A percentile compares a stretch with the other conserved stretches of the same genome.
These are phyloP conservation scores for Schizochytrium sp. DNA, from an alignment of 108 stramenopile species.

Conservation along the genomic window DNA sequence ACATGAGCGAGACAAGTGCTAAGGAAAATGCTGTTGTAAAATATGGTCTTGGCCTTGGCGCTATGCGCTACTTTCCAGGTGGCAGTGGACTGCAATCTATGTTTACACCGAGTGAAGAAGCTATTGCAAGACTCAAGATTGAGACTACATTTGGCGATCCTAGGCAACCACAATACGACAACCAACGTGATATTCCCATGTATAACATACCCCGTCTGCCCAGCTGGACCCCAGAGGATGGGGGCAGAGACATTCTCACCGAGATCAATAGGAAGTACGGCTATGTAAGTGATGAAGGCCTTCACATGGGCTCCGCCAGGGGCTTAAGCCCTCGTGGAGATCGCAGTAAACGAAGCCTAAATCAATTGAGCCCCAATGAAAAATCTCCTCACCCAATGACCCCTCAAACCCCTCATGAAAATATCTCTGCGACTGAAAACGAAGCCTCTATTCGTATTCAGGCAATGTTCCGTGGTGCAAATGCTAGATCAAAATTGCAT, in stretches of 20 bases:
- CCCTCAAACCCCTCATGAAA: background rate
- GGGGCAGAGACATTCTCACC: background rate
- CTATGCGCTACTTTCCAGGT: background rate
- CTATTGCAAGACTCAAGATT: background rate
- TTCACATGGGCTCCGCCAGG: background rate
- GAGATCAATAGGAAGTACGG: constrained; percentile 22
- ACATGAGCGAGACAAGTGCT: background rate
- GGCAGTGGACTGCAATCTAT: background rate
- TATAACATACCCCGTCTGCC: background rate
- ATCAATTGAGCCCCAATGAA: background rate
- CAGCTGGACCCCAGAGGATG: constrained; percentile 41
- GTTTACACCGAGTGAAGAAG: background rate
- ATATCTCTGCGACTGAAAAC: constrained; percentile 1
- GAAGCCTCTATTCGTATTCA: constrained; percentile 15
- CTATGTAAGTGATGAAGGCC: background rate
- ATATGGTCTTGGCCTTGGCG: constrained; percentile 6
- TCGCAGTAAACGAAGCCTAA: constrained; percentile 7
- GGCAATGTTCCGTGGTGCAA: background rate
- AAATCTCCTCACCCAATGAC: background rate
- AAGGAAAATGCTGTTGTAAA: constrained; percentile 13
- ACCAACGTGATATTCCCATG: background rate
- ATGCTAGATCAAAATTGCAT: background rate
- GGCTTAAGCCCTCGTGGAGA: constrained; percentile 38
- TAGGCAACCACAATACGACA: background rate
- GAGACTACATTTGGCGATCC: background rate